These are phyloP conservation scores for Inga leiocalycina DNA, from an alignment of 306 rosid genomes.

Conservation along the genomic window DNA sequence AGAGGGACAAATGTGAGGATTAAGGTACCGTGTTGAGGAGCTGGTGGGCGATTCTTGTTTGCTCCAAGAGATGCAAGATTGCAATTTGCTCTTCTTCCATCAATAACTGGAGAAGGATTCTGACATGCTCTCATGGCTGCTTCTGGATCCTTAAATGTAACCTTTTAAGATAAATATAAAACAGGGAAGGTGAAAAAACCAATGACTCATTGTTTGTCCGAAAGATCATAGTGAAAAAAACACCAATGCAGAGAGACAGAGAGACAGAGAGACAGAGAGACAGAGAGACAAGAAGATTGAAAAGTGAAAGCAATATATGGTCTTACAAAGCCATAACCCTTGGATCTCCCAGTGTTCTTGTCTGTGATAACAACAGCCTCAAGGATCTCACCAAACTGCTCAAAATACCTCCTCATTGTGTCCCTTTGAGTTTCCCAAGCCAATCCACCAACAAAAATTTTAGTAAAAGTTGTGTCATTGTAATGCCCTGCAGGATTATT, in stretches of 20 bases:
- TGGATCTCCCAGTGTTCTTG: slow-evolving; percentile 93
- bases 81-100: slow-evolving; percentile 96
- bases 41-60: slow-evolving; percentile 60
- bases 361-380: slow-evolving; percentile 97
- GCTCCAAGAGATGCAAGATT: slow-evolving; percentile 97
- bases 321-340: slow-evolving; percentile 98
- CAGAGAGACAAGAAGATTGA: not conserved
- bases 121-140: slow-evolving; percentile 91
- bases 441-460: slow-evolving; percentile 93
- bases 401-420: slow-evolving; percentile 87
- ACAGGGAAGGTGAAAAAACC: not conserved
- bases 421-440: slow-evolving; percentile 99
- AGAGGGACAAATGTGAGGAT: slow-evolving; percentile 10
- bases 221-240: slow-evolving; percentile 28
- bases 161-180: slow-evolving; percentile 42
- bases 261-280: not conserved
- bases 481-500: slow-evolving; percentile 42
- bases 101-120: slow-evolving; percentile 94
- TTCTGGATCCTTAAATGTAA: slow-evolving; percentile 93
- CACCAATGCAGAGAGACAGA: not conserved
- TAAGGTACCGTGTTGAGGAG: slow-evolving; percentile 71
- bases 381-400: slow-evolving; percentile 91
- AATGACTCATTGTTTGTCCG: not conserved
- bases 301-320: slow-evolving; percentile 16
- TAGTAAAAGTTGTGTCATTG: slow-evolving; percentile 89